Evolutionary conservation across 2,329 filamentous ascomycete species (phyloP), one percentile per base, ranked within the genome.

Genomic region (Xylogone sp.): DNA sequence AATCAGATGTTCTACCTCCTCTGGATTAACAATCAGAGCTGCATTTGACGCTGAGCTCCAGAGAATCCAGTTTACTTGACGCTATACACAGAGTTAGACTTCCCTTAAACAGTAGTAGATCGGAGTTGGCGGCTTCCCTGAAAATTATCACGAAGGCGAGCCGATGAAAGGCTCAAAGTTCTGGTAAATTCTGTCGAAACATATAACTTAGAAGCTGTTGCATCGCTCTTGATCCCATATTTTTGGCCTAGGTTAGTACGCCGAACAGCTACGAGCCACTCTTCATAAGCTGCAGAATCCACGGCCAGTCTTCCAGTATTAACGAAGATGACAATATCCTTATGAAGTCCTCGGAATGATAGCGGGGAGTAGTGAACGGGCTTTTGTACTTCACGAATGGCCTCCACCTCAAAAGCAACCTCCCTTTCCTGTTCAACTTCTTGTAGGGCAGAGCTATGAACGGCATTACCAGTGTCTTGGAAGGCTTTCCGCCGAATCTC

Each of bases 11-110:
- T 88, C 81, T 0, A 76, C 82, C 61, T 88, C 85, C 56, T 88
- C 84, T 0, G 83, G 79, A 22, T 79, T 81, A 1, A 88, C 60
- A 2, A 88, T 62, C 0, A 88, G 55, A 0, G 76, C 84, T 0
- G 70, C 75, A 7, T 78, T 59, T 0, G 68, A 68, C 0, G 57
- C n/a, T 0, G 58, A 57, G 52, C 75, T 79, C 75, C 77, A 86
- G 0, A 88, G 63, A 2, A 88, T 60, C 83, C 82, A 88, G 21
- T 83, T 77, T 0, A 85, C 78, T 0, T 77, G 66, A 1, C 76
- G 71, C 57, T 69, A 51, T 22, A 56, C 10, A 34, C 2, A n/a
- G 18, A 13, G 7, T 56, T 50, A 52, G 43, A 39, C 24, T 18
- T 19, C 8, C 24, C 10, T 6, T 27, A 24, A n/a, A 46, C 24